Conservation (phyloP, 805 yeast species). For the Wickerhamiella australiensis region DNA sequence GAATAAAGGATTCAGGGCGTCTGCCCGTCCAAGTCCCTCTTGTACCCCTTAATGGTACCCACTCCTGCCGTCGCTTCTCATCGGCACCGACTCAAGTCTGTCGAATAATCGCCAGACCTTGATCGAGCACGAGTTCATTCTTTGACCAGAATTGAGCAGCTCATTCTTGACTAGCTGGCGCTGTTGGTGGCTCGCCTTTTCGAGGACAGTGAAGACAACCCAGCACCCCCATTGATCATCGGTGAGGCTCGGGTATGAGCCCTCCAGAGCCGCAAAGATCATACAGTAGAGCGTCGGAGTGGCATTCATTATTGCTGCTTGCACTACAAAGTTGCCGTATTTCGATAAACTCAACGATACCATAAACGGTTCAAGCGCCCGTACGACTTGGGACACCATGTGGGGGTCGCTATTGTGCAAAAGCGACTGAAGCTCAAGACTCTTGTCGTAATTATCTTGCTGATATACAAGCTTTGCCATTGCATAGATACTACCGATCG, state of each 20-base stretch:
- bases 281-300: background rate
- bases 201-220: background rate
- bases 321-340: conserved; percentile 8
- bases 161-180: background rate
- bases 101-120: background rate
- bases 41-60: background rate
- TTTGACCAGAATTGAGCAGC: background rate
- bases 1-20: too few relatives aligned
- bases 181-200: conserved; percentile 1
- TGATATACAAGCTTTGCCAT: background rate
- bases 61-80: background rate
- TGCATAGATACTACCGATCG: conserved; percentile 6
- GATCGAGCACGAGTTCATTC: background rate
- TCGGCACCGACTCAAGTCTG: background rate
- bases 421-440: conserved; percentile 76
- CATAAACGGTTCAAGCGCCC: background rate
- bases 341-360: background rate
- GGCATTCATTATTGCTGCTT: conserved; percentile 1
- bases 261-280: background rate
- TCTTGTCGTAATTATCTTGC: conserved; percentile 20
- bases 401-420: conserved; percentile 42
- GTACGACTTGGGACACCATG: background rate
- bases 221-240: conserved; percentile 3
- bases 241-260: background rate
- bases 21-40: too few relatives aligned